Conservation (phyloP, 2,329 filamentous ascomycete genomes). For the Periglandula ipomoeae region DNA sequence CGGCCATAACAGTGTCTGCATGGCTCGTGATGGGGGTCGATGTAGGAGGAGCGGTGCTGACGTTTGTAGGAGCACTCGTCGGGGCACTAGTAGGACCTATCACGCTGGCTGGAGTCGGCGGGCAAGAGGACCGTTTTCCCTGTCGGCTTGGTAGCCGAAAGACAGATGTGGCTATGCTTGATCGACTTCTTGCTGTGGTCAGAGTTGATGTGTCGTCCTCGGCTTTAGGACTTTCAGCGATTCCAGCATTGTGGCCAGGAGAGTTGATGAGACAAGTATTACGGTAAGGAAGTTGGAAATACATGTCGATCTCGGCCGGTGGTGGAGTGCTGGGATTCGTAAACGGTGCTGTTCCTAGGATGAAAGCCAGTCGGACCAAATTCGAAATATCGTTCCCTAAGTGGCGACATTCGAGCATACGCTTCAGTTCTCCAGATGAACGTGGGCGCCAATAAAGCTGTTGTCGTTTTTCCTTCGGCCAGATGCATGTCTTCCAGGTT, state of each 20-base stretch:
- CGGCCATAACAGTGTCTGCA: constrained; percentile 23
- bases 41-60: not conserved
- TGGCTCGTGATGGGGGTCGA: not conserved
- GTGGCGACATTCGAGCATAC: constrained; percentile 35
- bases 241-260: constrained; percentile 18
- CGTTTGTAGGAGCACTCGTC: not conserved
- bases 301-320: constrained; percentile 28
- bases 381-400: constrained; percentile 30
- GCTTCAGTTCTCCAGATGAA: constrained; percentile 33
- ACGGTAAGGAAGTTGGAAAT: constrained; percentile 28
- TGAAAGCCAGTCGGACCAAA: constrained; percentile 34
- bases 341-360: constrained; percentile 32
- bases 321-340: constrained; percentile 26
- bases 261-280: constrained; percentile 27
- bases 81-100: constrained; percentile 8
- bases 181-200: constrained; percentile 18
- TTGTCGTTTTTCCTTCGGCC: constrained; percentile 34
- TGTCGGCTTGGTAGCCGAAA: constrained; percentile 24
- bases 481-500: constrained; percentile 36
- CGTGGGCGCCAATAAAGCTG: constrained; percentile 31
- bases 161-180: constrained; percentile 20
- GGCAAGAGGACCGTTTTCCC: constrained; percentile 26
- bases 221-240: constrained; percentile 14
- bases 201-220: constrained; percentile 21
- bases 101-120: constrained; percentile 22